phyloP scores from a whole-genome alignment of 495 filamentous ascomycete genomes.

The Melanomma pulvis-pyrius region DNA sequence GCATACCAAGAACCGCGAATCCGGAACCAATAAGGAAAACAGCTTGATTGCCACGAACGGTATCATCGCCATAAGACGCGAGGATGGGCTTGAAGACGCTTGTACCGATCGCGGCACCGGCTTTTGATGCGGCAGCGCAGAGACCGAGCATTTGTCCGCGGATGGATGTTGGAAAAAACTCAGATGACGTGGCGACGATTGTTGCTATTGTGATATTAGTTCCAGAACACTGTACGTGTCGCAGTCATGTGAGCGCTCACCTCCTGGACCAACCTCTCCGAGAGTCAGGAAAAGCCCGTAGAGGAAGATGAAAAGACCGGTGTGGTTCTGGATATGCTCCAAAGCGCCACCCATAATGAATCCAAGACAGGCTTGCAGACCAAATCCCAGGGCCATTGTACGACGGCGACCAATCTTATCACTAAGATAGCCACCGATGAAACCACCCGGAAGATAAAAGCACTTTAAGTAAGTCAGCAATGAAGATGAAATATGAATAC shows the following conservation, averaged over 20 bases:
- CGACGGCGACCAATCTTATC: conserved; percentile 55
- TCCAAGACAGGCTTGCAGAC: conserved; percentile 49
- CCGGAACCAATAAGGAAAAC: conserved; percentile 54
- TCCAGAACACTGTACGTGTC: not conserved
- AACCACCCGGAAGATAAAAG: conserved; percentile 54
- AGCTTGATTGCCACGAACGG: conserved; percentile 50
- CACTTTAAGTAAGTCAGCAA: conserved; percentile 22
- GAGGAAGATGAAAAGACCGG: conserved; percentile 56
- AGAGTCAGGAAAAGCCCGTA: conserved; percentile 56
- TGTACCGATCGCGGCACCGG: conserved; percentile 55
- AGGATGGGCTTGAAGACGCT: conserved; percentile 53
- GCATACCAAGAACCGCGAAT: conserved; percentile 48
- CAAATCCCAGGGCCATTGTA: conserved; percentile 52
- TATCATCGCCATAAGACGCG: conserved; percentile 44
- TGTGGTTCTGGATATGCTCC: conserved; percentile 48
- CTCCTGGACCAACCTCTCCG: conserved; percentile 54
- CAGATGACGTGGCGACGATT: conserved; percentile 51
- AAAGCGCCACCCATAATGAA: conserved; percentile 55
- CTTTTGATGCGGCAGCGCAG: conserved; percentile 54
- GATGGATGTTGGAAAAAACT: conserved; percentile 56
- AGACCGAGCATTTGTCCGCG: conserved; percentile 56
- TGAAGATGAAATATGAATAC: not conserved
- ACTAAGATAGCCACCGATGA: conserved; percentile 54
- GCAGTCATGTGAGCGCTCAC: not conserved
- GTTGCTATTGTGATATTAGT: conserved; percentile 35